phyloP scores from a whole-genome alignment of 2,329 filamentous ascomycete genomes.

The Metarhizium robertsii region DNA sequence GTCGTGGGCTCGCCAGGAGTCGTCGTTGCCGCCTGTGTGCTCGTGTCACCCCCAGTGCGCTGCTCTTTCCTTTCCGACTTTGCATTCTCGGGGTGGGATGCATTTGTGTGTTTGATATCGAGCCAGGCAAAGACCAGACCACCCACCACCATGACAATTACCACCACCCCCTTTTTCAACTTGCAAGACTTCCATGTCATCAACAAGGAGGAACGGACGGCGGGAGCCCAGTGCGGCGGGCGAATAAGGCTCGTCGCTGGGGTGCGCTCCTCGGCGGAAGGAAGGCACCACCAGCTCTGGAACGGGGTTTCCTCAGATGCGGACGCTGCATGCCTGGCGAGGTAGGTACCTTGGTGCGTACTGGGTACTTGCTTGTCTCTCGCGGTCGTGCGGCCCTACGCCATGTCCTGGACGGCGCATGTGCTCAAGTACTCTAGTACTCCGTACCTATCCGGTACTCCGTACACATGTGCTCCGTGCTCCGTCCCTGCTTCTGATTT shows the following conservation, averaged over 20 bases:
- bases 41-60: background rate
- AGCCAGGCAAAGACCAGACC: background rate
- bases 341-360: too few species aligned
- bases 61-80: background rate
- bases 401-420: too few species aligned
- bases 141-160: background rate
- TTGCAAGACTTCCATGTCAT: background rate
- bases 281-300: too few species aligned
- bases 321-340: too few species aligned
- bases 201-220: background rate
- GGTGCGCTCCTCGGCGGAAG: too few species aligned
- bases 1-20: background rate
- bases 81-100: background rate
- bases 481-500: too few species aligned
- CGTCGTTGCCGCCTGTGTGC: background rate
- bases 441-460: too few species aligned
- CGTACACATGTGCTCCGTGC: too few species aligned
- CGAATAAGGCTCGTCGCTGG: background rate
- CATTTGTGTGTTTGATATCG: background rate
- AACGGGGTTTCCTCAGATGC: too few species aligned
- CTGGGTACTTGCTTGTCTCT: too few species aligned
- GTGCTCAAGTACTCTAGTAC: too few species aligned
- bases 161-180: background rate
- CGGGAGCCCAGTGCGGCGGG: background rate
- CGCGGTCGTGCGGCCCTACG: too few species aligned